Evolutionary conservation across 192 early-diverging fungal genomes (phyloP), one percentile per base, ranked within the genome.

Genomic region (Gigaspora rosea): DNA sequence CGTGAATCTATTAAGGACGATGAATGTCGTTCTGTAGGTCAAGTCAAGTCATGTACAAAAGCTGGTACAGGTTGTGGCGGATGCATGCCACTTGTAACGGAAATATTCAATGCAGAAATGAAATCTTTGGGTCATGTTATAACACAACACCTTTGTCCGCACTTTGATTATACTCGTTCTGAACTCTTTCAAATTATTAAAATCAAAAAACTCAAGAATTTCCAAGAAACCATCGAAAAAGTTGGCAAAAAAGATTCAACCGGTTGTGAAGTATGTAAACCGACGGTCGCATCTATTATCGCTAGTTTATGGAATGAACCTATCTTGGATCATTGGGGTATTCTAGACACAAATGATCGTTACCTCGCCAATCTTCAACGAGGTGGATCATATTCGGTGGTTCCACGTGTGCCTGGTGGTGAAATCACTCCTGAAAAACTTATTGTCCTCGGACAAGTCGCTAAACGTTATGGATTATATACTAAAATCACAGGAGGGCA

Each of bases 401-500:
- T 91, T 8, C 90, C 90, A 51, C 82, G 90, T 72, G 83, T 91
- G 16, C 78, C 91, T 22, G 90, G 85, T 35, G 90, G 90, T 50
- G 90, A 91, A 79, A 81, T 91, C 33, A 92, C 89, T 12, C 91
- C 90, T 9, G 91, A 92, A 59, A 89, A 89, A 56, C 81, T 91
- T 13, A 77, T 85, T 65, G 87, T 83, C 27, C 82, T 91, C 52
- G 90, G 84, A 13, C 33, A 88, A 71, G 86, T 91, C 52, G 90
- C 91, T 41, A 87, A 90, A 78, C 80, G 90, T 46, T 92, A 86
- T 73, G 80, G 76, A 6, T 79, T 91, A 4, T 91, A 91, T 57
- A 90, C 87, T 0, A 91, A 91, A 79, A 91, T 91, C 69, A 90
- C 91, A 3, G 90, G 90, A 57, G 91, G 89, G 35, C 91, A 91